Evolutionary conservation across 179 eudicot species (phyloP).

Genomic region (Vitellaria paradoxa): DNA sequence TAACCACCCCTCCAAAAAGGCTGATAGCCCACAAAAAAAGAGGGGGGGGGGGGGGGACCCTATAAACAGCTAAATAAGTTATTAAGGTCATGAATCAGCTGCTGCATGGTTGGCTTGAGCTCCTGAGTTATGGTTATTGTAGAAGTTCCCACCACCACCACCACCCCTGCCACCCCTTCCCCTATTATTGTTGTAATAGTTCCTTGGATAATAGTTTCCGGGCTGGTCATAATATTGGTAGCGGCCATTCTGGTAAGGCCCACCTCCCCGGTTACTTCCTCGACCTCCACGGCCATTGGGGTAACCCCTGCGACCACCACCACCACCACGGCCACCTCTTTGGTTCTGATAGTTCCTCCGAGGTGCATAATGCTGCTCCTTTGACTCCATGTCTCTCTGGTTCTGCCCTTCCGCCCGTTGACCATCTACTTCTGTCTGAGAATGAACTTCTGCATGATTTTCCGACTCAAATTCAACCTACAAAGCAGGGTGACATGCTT

Average conservation of each 20-base stretch:
- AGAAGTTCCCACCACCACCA: slow-evolving; percentile 37
- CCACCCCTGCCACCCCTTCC: slow-evolving; percentile 49
- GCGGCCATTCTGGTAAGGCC: slow-evolving; percentile 30
- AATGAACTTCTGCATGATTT: slow-evolving; percentile 36
- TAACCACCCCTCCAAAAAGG: too few species aligned
- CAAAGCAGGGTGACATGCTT: slow-evolving; percentile 10
- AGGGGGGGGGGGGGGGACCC: not conserved
- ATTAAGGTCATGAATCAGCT: slow-evolving; percentile 31
- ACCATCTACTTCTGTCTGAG: slow-evolving; percentile 37
- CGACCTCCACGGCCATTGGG: slow-evolving; percentile 75
- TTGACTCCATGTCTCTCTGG: slow-evolving; percentile 32
- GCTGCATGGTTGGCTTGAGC: slow-evolving; percentile 31
- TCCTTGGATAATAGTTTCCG: not conserved
- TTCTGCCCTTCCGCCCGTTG: slow-evolving; percentile 41
- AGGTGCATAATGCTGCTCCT: slow-evolving; percentile 49
- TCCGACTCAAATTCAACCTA: slow-evolving; percentile 56
- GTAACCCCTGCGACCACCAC: slow-evolving; percentile 60
- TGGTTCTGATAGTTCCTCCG: slow-evolving; percentile 49
- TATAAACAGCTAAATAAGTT: not conserved
- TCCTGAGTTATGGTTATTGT: slow-evolving; percentile 33
- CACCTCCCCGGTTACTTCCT: slow-evolving; percentile 56
- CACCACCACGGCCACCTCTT: slow-evolving; percentile 67
- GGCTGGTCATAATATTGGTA: not conserved
- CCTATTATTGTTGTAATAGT: slow-evolving; percentile 24
- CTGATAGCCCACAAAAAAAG: not conserved